Evolutionary conservation across 805 yeast species (phyloP).

Genomic region (Candida jianshihensis): DNA sequence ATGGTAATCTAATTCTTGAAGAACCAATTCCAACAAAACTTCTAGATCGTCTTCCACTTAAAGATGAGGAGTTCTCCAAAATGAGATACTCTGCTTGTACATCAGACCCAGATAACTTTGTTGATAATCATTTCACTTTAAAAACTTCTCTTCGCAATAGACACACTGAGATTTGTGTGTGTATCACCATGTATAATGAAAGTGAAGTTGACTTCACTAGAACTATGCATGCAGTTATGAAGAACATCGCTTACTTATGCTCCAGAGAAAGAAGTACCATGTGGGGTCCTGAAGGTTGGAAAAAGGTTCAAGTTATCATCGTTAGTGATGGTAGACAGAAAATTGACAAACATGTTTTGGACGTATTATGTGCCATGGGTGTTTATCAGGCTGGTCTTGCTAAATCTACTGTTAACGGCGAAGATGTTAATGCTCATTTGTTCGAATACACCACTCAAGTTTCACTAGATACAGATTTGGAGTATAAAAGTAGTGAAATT

Average conservation of each 20-base stretch:
- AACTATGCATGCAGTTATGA: slow-evolving; percentile 92
- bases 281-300: slow-evolving; percentile 98
- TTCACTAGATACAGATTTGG: slow-evolving; percentile 81
- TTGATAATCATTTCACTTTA: slow-evolving; percentile 71
- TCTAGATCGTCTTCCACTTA: slow-evolving; percentile 74
- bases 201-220: slow-evolving; percentile 85
- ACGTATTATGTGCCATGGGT: slow-evolving; percentile 89
- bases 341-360: slow-evolving; percentile 76
- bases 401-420: slow-evolving; percentile 85
- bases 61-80: slow-evolving; percentile 85
- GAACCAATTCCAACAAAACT: slow-evolving; percentile 92
- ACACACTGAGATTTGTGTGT: slow-evolving; percentile 85
- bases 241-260: slow-evolving; percentile 82
- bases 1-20: slow-evolving; percentile 83
- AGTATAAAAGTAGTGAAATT: slow-evolving; percentile 84
- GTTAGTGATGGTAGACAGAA: slow-evolving; percentile 94
- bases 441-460: slow-evolving; percentile 96
- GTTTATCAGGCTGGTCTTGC: slow-evolving; percentile 97
- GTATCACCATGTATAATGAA: slow-evolving; percentile 97
- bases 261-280: slow-evolving; percentile 72
- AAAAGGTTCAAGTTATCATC: slow-evolving; percentile 85
- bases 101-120: slow-evolving; percentile 82
- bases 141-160: slow-evolving; percentile 83
- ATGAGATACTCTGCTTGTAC: slow-evolving; percentile 98
- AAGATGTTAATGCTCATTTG: slow-evolving; percentile 86